Conservation (phyloP, 2,329 filamentous ascomycete genomes). For the Lachnellula arida region DNA sequence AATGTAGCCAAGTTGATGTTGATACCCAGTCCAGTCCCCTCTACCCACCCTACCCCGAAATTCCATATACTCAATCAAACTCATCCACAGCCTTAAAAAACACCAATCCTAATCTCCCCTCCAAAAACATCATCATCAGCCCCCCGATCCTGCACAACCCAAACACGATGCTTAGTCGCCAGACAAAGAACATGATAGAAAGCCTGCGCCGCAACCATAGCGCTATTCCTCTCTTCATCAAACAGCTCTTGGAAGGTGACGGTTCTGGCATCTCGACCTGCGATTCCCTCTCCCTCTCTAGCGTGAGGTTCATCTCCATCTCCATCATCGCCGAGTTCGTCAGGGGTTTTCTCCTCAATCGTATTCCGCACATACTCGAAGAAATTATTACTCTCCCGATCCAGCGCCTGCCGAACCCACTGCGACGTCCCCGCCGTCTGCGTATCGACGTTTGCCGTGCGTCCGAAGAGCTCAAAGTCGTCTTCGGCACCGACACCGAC, state of each 20-base stretch:
- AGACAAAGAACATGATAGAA: constrained; percentile 71
- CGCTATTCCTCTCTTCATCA: constrained; percentile 46
- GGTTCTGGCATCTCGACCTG: constrained; percentile 30
- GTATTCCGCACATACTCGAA: constrained; percentile 51
- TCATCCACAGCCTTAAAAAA: no score
- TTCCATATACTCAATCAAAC: no score
- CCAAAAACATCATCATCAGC: constrained; percentile 13
- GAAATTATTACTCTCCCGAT: constrained; percentile 58
- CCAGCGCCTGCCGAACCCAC: constrained; percentile 48
- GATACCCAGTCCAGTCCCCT: no score
- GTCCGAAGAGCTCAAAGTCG: constrained; percentile 41
- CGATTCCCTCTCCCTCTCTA: constrained; percentile 2
- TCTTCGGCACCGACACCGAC: constrained; percentile 22
- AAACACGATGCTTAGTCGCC: constrained; percentile 59
- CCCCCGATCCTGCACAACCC: constrained; percentile 51
- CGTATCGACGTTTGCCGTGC: constrained; percentile 39
- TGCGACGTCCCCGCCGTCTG: constrained; percentile 43
- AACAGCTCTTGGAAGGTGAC: constrained; percentile 68
- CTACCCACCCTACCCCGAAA: no score
- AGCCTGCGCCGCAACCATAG: constrained; percentile 65
- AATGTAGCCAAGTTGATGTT: no score
- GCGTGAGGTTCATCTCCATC: constrained; percentile 9
- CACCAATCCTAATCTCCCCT: constrained; percentile 26
- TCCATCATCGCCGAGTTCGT: constrained; percentile 12
- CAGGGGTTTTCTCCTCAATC: constrained; percentile 35